phyloP scores from a whole-genome alignment of 1,284 basidiomycete species.

The Rhodofomes roseus region DNA sequence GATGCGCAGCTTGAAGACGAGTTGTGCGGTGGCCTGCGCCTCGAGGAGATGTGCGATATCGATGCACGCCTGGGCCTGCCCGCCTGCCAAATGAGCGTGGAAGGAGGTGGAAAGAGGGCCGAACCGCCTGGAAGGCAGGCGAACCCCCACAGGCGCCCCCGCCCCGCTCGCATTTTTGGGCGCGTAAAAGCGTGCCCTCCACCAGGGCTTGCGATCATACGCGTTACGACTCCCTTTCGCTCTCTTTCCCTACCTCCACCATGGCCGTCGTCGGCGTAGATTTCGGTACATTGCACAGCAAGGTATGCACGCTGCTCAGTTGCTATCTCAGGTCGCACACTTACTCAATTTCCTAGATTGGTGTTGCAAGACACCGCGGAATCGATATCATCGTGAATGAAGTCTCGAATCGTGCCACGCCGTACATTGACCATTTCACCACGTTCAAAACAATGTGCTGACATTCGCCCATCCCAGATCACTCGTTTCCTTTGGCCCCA shows the following conservation, averaged over 20 bases:
- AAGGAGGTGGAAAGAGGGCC: constrained; percentile 14
- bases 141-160: constrained; percentile 7
- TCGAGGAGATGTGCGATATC: constrained; percentile 3
- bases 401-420: constrained; percentile 91
- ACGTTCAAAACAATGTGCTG: neutral
- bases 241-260: constrained; percentile 22
- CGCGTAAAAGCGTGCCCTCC: constrained; percentile 24
- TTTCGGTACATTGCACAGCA: constrained; percentile 84
- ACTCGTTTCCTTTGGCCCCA: constrained; percentile 86
- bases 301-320: constrained; percentile 41
- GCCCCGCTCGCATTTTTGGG: constrained; percentile 27
- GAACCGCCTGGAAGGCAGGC: constrained; percentile 22
- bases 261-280: constrained; percentile 92
- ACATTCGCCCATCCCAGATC: constrained; percentile 51
- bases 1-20: neutral
- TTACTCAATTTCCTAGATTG: constrained; percentile 55
- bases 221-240: constrained; percentile 10
- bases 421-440: constrained; percentile 48
- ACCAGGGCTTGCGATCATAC: constrained; percentile 4
- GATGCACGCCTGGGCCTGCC: constrained; percentile 3
- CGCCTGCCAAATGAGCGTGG: neutral
- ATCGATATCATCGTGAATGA: constrained; percentile 97
- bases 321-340: constrained; percentile 11
- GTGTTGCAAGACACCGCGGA: constrained; percentile 88
- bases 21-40: neutral